Conservation (phyloP, 1,284 basidiomycete species). For the Apiotrichum porosum region DNA sequence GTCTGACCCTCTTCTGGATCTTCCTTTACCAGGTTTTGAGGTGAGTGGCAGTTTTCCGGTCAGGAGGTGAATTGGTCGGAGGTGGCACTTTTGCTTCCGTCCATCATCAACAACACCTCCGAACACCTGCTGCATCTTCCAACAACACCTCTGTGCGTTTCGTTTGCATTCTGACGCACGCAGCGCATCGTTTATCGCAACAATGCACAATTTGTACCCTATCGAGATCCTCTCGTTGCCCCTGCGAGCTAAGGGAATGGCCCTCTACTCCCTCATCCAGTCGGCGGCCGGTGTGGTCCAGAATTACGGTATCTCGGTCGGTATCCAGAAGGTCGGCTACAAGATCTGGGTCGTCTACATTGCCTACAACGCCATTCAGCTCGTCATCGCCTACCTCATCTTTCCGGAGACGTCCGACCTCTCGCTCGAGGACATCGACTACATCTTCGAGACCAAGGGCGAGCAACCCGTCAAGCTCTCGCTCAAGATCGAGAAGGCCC, state of each 20-base stretch:
- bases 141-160: too few relatives aligned
- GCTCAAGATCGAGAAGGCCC: constrained; percentile 21
- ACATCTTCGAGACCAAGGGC: constrained; percentile 51
- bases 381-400: constrained; percentile 56
- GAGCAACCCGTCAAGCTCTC: constrained; percentile 52
- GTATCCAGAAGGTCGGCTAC: constrained; percentile 21
- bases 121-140: too few relatives aligned
- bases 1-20: constrained; percentile 21
- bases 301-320: constrained; percentile 26
- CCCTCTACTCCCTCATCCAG: constrained; percentile 20
- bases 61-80: too few relatives aligned
- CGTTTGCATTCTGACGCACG: too few relatives aligned
- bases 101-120: too few relatives aligned
- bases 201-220: constrained; percentile 50
- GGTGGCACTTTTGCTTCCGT: too few relatives aligned
- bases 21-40: not conserved
- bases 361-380: constrained; percentile 55
- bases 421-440: constrained; percentile 56
- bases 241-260: constrained; percentile 52
- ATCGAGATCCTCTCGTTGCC: constrained; percentile 56
- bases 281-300: constrained; percentile 8
- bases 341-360: constrained; percentile 54
- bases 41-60: too few relatives aligned
- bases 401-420: constrained; percentile 52
- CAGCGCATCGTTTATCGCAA: constrained; percentile 5